Evolutionary conservation across 2,329 filamentous ascomycete genomes (phyloP), one percentile per base, ranked within the genome.

Genomic region (Aspergillus sp.): DNA sequence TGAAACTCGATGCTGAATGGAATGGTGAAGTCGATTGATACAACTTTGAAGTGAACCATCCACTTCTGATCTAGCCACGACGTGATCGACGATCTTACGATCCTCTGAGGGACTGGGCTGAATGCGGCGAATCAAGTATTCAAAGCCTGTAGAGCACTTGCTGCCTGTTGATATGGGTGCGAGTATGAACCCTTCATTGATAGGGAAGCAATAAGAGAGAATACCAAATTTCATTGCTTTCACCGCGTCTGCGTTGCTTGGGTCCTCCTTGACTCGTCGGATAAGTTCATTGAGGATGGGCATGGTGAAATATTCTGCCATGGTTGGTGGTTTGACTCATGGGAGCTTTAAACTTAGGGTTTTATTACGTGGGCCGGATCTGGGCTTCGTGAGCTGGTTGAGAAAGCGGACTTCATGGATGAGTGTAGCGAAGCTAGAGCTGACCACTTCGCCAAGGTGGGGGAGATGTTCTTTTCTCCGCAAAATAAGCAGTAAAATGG

Each of bases 181-280:
- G 6, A 61, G 45, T 12, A 39, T 17, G 1, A 13, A 63, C 4
- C 59, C 59, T 19, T 58, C 36, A 4, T 32, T 17, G 1, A 47
- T 15, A 6, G 45, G 43, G 23, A 63, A 63, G 38, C 61, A 57
- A 17, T 61, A 50, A 25, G 41, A 57, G 10, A 59, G 59, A 19
- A 59, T 41, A 15, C 43, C 50, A 4, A 25, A 32, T 13, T 55
- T 43, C 55, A 63, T 52, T 19, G 59, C 55, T 23, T 63, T 63
- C 5, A 57, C 50, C 5, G 53, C 17, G 32, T 60, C 17, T 5
- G 30, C 30, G 15, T 57, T 23, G 2, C 2, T 19, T 5, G 55
- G 23, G 10, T 57, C 45, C 6, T 38, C n/a, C 21, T 48, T 45
- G 6, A 57, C 55, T 5, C 21, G 39, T 28, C 19, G 9, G 8